A percentile compares a stretch with the other conserved stretches of the same genome.
Evolutionary conservation across 805 yeast species (phyloP).

Genomic region (Debaryomyces tyrocola): DNA sequence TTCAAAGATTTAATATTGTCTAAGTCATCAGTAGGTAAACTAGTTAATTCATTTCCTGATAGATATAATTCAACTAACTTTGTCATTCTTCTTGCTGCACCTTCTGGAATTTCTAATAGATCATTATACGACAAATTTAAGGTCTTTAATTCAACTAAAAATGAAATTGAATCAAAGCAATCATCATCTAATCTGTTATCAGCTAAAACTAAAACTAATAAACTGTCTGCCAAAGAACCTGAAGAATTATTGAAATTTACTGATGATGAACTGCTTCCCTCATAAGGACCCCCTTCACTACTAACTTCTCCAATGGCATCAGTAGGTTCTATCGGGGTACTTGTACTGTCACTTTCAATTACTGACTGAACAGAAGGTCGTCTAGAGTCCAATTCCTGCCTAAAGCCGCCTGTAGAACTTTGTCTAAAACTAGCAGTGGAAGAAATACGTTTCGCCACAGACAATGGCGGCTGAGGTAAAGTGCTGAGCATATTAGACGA

Average conservation of each 20-base stretch:
- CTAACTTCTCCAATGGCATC: neutral
- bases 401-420: neutral
- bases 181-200: conserved; percentile 85
- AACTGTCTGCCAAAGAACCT: conserved; percentile 45
- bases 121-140: conserved; percentile 85
- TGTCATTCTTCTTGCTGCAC: conserved; percentile 59
- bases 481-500: conserved; percentile 69
- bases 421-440: conserved; percentile 25
- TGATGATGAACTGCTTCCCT: conserved; percentile 6
- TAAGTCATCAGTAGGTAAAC: conserved; percentile 85
- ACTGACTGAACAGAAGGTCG: conserved; percentile 4
- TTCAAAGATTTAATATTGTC: conserved; percentile 58
- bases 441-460: conserved; percentile 32
- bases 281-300: conserved; percentile 3
- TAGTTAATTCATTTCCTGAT: conserved; percentile 79
- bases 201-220: conserved; percentile 62
- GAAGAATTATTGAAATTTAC: conserved; percentile 3
- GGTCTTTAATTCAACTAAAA: conserved; percentile 54
- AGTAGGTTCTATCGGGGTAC: neutral
- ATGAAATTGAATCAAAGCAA: conserved; percentile 65
- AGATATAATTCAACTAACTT: conserved; percentile 65
- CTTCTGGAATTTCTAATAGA: conserved; percentile 74
- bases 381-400: conserved; percentile 3
- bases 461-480: conserved; percentile 53
- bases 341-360: neutral